phyloP scores from a whole-genome alignment of 2,329 filamentous ascomycete species.

The Nemania diffusa region DNA sequence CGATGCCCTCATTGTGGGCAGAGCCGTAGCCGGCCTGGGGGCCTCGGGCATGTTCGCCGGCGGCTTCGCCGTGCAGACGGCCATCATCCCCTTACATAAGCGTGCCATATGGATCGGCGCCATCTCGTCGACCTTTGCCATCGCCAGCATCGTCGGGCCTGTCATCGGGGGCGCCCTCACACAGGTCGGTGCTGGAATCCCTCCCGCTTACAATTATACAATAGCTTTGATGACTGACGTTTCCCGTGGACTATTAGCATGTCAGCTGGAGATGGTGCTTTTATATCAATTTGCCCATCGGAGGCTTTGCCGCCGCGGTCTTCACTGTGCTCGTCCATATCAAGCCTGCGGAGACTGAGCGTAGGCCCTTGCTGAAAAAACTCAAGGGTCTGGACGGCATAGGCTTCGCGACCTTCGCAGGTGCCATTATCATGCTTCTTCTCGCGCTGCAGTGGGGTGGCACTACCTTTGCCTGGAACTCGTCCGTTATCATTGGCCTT shows the following conservation, averaged over 20 bases:
- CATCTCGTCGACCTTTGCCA: slow-evolving; percentile 29
- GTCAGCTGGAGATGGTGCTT: slow-evolving; percentile 40
- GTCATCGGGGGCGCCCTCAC: slow-evolving; percentile 36
- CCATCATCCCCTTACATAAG: slow-evolving; percentile 35
- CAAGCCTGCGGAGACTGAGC: not conserved
- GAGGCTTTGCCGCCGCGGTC: slow-evolving; percentile 18
- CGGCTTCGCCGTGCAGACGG: slow-evolving; percentile 40
- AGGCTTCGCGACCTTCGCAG: not conserved
- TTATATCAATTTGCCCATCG: slow-evolving; percentile 38
- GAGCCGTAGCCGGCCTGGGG: slow-evolving; percentile 38
- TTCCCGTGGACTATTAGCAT: too few species aligned
- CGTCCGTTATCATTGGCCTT: slow-evolving; percentile 40
- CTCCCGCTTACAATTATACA: too few species aligned
- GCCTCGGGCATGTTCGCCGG: slow-evolving; percentile 46
- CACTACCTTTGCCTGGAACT: slow-evolving; percentile 28
- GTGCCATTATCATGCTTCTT: slow-evolving; percentile 29
- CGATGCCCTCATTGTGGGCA: not conserved
- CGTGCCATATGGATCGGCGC: slow-evolving; percentile 30
- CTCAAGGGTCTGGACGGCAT: not conserved
- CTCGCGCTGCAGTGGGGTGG: slow-evolving; percentile 37
- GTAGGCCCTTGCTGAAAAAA: not conserved
- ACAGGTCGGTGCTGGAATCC: too few species aligned
- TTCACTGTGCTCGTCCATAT: not conserved
- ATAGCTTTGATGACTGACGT: too few species aligned
- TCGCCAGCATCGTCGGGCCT: slow-evolving; percentile 35